phyloP scores from a whole-genome alignment of 345 rosid species.

The Salix purpurea region DNA sequence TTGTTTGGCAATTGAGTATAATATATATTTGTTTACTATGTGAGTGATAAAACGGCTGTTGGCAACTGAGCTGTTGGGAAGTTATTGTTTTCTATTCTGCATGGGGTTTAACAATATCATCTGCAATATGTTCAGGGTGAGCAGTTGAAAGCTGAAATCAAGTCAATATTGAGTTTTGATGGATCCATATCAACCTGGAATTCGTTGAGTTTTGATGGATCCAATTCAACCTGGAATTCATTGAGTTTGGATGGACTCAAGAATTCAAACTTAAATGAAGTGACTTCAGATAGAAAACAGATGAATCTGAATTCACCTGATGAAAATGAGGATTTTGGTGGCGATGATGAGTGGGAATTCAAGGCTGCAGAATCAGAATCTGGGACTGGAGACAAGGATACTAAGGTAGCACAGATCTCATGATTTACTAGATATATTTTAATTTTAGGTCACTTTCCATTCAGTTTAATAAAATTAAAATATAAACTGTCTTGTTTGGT shows the following conservation, averaged over 20 bases:
- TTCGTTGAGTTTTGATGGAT: not conserved
- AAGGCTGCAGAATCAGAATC: slow-evolving; percentile 27
- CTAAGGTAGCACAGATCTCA: not conserved
- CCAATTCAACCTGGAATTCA: slow-evolving; percentile 6
- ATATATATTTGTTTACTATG: not conserved
- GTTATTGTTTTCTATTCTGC: not conserved
- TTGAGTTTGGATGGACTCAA: not conserved
- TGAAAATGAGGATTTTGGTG: slow-evolving; percentile 18
- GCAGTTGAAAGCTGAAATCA: slow-evolving; percentile 7
- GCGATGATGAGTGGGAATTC: slow-evolving; percentile 39
- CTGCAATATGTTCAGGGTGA: slow-evolving; percentile 4
- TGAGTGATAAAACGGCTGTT: not conserved
- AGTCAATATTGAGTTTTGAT: not conserved
- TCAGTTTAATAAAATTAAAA: not conserved
- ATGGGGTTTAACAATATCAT: not conserved
- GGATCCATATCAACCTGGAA: slow-evolving; percentile 7
- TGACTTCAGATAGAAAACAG: slow-evolving; percentile 4
- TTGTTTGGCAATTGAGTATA: not conserved
- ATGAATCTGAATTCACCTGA: not conserved
- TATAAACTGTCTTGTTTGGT: not conserved
- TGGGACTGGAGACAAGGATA: not conserved
- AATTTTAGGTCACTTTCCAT: not conserved
- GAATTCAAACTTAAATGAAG: not conserved
- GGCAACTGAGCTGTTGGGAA: not conserved
- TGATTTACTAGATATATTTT: not conserved